Conservation (phyloP, 495 filamentous ascomycete genomes). For the Neurospora intermedia region DNA sequence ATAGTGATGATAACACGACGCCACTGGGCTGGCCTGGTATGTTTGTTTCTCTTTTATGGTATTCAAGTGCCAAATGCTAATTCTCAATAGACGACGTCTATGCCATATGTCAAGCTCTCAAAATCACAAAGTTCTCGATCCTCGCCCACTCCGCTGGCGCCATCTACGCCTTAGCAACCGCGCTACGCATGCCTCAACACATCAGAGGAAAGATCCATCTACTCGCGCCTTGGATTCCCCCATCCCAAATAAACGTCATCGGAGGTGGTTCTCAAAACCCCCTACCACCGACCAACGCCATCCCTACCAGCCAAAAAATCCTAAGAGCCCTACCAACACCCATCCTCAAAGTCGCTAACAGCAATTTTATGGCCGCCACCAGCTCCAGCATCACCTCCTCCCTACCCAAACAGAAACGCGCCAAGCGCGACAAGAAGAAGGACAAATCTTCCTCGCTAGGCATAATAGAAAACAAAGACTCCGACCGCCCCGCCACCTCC, state of each 20-base stretch:
- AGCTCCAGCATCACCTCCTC: slow-evolving; percentile 81
- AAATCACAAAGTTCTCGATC: slow-evolving; percentile 93
- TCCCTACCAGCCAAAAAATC: slow-evolving; percentile 86
- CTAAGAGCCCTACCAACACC: slow-evolving; percentile 85
- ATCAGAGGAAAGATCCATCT: slow-evolving; percentile 93
- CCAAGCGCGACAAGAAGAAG: slow-evolving; percentile 48
- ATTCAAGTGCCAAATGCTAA: background rate
- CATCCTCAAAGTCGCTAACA: slow-evolving; percentile 87
- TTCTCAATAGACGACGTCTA: slow-evolving; percentile 70
- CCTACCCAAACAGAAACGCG: slow-evolving; percentile 46
- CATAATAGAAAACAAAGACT: background rate
- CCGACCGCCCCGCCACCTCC: background rate
- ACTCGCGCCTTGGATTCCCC: slow-evolving; percentile 94
- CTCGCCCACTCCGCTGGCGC: slow-evolving; percentile 96
- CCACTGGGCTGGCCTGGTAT: slow-evolving; percentile 91
- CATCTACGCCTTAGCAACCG: slow-evolving; percentile 94
- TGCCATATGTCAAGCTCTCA: slow-evolving; percentile 83
- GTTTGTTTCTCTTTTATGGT: slow-evolving; percentile 23
- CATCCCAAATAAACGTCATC: slow-evolving; percentile 85
- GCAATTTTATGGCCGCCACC: slow-evolving; percentile 85
- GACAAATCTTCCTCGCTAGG: slow-evolving; percentile 2
- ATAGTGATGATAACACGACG: slow-evolving; percentile 66
- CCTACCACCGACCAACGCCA: slow-evolving; percentile 63
- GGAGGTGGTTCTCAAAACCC: slow-evolving; percentile 54
- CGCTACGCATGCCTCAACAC: slow-evolving; percentile 89